A percentile compares a stretch with the other conserved stretches of the same genome.
Conservation (phyloP, 2,329 filamentous ascomycete genomes). For the Allantophomopsis cytisporea region DNA sequence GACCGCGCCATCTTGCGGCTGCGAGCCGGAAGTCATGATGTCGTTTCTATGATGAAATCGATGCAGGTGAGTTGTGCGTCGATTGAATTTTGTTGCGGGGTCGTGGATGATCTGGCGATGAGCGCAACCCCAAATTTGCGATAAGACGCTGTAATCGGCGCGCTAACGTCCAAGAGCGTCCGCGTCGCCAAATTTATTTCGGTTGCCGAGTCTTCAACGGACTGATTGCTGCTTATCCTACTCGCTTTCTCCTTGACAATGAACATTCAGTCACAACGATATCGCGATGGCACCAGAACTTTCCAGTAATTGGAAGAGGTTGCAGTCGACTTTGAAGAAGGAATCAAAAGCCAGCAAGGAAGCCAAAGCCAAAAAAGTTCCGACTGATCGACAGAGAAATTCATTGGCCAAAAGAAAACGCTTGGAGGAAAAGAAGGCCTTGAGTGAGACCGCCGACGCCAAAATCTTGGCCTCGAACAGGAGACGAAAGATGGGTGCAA, state of each 20-base stretch:
- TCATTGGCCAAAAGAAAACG: constrained; percentile 18
- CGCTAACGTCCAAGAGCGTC: too few species aligned
- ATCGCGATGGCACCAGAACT: constrained; percentile 22
- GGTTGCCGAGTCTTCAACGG: too few species aligned
- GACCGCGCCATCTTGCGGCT: constrained; percentile 36
- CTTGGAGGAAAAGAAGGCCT: constrained; percentile 11
- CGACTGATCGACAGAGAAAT: constrained; percentile 14
- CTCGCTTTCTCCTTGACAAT: too few species aligned
- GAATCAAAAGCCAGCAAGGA: constrained; percentile 20
- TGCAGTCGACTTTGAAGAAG: constrained; percentile 45
- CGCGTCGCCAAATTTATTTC: too few species aligned
- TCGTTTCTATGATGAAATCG: constrained; percentile 4
- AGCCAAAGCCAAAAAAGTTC: constrained; percentile 19
- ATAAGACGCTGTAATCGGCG: background rate
- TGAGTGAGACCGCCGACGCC: constrained; percentile 4
- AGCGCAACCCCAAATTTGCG: background rate
- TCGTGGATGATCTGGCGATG: constrained; percentile 20
- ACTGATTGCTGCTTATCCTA: too few species aligned
- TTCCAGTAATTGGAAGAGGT: constrained; percentile 67
- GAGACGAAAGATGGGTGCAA: constrained; percentile 3
- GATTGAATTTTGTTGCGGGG: constrained; percentile 13
- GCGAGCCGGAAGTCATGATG: constrained; percentile 39
- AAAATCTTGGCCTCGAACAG: background rate
- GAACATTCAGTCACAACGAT: too few species aligned
- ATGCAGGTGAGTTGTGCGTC: constrained; percentile 6